Conservation (phyloP, 2,329 filamentous ascomycete genomes). For the Polytolypa hystricis region DNA sequence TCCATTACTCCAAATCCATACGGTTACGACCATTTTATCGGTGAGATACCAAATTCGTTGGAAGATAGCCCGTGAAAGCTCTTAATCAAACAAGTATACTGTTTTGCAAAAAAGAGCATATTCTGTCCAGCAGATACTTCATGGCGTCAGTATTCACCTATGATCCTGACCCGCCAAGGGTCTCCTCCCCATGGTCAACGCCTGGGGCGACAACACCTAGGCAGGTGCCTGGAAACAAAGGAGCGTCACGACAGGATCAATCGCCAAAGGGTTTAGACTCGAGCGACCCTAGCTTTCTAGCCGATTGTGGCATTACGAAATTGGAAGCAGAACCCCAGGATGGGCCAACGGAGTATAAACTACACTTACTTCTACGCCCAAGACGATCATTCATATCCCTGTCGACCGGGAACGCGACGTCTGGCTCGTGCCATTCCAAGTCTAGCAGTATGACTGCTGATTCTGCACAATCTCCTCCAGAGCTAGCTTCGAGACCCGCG, state of each 20-base stretch:
- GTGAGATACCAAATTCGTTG: not conserved
- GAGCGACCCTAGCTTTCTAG: slow-evolving; percentile 28
- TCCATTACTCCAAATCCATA: not conserved
- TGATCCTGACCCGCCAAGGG: slow-evolving; percentile 73
- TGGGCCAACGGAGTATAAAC: slow-evolving; percentile 91
- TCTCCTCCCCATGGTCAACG: slow-evolving; percentile 80
- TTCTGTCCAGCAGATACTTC: not conserved
- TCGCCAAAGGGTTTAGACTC: slow-evolving; percentile 29
- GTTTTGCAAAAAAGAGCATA: not conserved
- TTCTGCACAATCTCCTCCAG: slow-evolving; percentile 19
- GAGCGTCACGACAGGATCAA: slow-evolving; percentile 17
- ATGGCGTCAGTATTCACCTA: slow-evolving; percentile 98
- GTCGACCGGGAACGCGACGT: slow-evolving; percentile 50
- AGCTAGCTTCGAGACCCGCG: slow-evolving; percentile 25
- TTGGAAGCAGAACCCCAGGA: slow-evolving; percentile 86
- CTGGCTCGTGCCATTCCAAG: slow-evolving; percentile 41
- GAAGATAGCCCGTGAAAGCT: not conserved
- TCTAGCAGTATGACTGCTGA: slow-evolving; percentile 15
- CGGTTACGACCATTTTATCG: not conserved
- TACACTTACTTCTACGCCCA: slow-evolving; percentile 75
- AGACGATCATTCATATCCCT: slow-evolving; percentile 62
- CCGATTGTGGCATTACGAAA: slow-evolving; percentile 58
- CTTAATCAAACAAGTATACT: not conserved
- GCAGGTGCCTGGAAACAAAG: slow-evolving; percentile 17
- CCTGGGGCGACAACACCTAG: slow-evolving; percentile 38